Evolutionary conservation across 192 early-diverging fungal genomes (phyloP), one percentile per base, ranked within the genome.

Genomic region (Coemansia sp.): DNA sequence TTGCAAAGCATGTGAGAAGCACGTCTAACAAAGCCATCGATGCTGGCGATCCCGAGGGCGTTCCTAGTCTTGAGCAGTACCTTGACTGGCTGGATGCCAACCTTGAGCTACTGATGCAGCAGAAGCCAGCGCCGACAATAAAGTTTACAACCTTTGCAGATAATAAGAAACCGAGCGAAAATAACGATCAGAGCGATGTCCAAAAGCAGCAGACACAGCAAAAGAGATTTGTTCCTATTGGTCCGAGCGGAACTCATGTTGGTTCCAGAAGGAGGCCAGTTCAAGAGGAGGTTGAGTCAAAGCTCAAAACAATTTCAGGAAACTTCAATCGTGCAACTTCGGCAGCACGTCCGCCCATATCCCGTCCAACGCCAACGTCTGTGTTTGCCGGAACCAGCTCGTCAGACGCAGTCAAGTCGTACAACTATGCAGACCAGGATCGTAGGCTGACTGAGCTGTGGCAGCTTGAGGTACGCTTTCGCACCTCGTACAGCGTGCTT

Each of bases 31-130:
- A 41, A 1, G 76, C 75, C 3, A 69, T 78, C 7, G 66, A 71
- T 10, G 39, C 63, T 13, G 76, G 62, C 13, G 65, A 59, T 40
- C 48, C 65, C 0, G 68, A 77, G 11, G 43, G 48, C 8, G 40
- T 56, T 16, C 78, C 72, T 26, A 66, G 62, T 41, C 54, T 80
- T 4, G 70, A 69, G 19, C 70, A 74, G 41, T 71, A 76, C 45
- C 45, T 84, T 11, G 32, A 78, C 13, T 91, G 89, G 89, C 69
- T 91, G 12, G 89, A 90, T 46, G 67, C 69, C 45, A 87, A 87
- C 41, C 84, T 91, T 65, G 90, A 91, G 59, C 49, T 51, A 15
- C 46, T 90, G 19, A 78, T 91, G 69, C 87, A 88, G 68, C 81
- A 86, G 43, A 73, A 75, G 56, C 85, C 88, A 10, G 87, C 90